Evolutionary conservation across 306 rosid genomes (phyloP), one percentile per base, ranked within the genome.

Genomic region (Fragaria nilgerrensis): DNA sequence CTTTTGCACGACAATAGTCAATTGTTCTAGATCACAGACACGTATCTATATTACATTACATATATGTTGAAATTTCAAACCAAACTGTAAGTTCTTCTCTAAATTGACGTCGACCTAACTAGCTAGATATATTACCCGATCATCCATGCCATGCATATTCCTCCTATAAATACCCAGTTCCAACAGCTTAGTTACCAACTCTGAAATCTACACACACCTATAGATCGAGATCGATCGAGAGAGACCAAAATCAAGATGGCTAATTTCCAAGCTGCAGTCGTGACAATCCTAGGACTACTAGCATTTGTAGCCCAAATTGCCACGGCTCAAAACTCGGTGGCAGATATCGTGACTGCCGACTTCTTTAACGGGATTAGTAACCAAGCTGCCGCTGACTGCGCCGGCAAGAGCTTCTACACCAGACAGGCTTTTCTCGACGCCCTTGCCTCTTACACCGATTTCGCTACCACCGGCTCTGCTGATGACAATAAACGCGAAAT

Each of bases 401-500:
- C 68, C 1, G 83, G 83, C 3, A 75, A 69, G 72, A 72, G 27
- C 63, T 83, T 83, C 73, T 83, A 76, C 72, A 70, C 86, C 1
- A 61, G 86, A 65, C 61, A 62, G 5, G 78, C 76, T 59, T 83
- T 83, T 62, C 81, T 83, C 14, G 56, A 65, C 2, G 84, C 84
- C 29, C 56, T 50, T 16, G 27, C 7, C 9, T 66, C 84, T 1
- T 83, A 44, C 41, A 1, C 72, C n/a, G 36, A 23, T 9, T 83
- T 83, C 13, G 84, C 75, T 12, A 43, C 2, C 7, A 3, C 22
- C 25, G 79, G 72, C 16, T 39, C 86, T 0, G 70, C 17, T 2
- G 83, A 78, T 34, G 86, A 70, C 37, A 44, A 78, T 19, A 83
- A 83, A 48, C 83, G 83, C 3, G 83, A 83, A 73, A 65, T 83